Conservation (phyloP, 2,329 filamentous ascomycete species). For the Aspergillus sp. region DNA sequence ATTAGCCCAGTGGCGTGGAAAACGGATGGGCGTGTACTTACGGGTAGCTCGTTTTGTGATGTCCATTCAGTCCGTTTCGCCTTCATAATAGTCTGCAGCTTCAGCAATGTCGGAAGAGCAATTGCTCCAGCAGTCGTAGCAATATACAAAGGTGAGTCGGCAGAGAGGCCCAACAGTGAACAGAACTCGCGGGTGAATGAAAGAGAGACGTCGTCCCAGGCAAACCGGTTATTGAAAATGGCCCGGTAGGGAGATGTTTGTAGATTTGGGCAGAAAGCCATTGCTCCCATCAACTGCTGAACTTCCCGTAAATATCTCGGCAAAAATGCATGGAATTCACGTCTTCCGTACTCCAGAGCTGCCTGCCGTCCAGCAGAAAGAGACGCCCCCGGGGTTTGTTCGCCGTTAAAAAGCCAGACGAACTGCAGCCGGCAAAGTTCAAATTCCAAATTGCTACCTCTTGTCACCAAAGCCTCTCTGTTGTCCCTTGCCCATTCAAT, state of each 20-base stretch:
- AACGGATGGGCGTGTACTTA: conserved; percentile 48
- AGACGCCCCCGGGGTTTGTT: conserved; percentile 45
- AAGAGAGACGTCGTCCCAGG: conserved; percentile 75
- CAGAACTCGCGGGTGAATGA: conserved; percentile 94
- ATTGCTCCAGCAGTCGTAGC: conserved; percentile 88
- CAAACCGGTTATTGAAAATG: conserved; percentile 65
- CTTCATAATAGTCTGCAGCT: conserved; percentile 79
- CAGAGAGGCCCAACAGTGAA: conserved; percentile 77
- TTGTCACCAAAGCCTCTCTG: conserved; percentile 60
- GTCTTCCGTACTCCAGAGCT: conserved; percentile 68
- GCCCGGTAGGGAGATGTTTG: conserved; percentile 66
- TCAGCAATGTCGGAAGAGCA: conserved; percentile 78
- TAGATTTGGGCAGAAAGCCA: conserved; percentile 72
- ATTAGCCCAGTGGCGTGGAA: conserved; percentile 27
- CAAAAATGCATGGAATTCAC: conserved; percentile 67
- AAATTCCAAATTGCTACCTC: conserved; percentile 90
- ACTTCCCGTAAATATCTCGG: conserved; percentile 69
- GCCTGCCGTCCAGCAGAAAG: conserved; percentile 27
- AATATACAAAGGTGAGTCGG: conserved; percentile 86
- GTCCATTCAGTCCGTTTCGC: conserved; percentile 93
- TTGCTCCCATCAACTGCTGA: conserved; percentile 68
- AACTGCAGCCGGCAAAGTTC: conserved; percentile 86
- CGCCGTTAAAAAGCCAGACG: conserved; percentile 74
- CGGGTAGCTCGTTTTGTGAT: conserved; percentile 78
- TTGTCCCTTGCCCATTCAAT: conserved; percentile 78